Percentiles rank a stretch among this genome's conserved stretches.
phyloP scores from a whole-genome alignment of 164 flowering plant genomes.

The Dillenia turbinata region DNA sequence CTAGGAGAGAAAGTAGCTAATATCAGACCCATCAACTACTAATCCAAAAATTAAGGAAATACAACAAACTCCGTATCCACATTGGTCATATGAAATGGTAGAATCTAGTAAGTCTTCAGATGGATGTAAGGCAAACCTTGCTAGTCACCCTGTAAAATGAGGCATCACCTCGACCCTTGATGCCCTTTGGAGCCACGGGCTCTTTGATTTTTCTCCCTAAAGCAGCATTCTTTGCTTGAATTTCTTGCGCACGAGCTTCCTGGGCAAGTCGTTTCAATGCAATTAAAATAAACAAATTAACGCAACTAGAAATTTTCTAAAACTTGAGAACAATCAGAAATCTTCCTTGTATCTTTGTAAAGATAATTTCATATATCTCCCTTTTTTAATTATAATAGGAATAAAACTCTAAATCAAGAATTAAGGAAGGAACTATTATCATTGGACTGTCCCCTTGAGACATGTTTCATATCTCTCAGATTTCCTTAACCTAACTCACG shows the following conservation, averaged over 20 bases:
- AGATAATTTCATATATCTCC: too few species aligned
- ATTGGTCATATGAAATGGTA: background rate
- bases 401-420: too few species aligned
- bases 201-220: constrained; percentile 87
- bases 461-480: too few species aligned
- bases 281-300: background rate
- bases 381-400: too few species aligned
- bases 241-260: constrained; percentile 86
- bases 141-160: constrained; percentile 92
- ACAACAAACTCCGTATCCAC: background rate
- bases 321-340: too few species aligned
- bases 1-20: too few species aligned
- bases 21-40: too few species aligned
- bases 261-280: constrained; percentile 86
- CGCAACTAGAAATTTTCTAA: background rate
- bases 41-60: constrained; percentile 1
- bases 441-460: too few species aligned
- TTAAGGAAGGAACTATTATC: too few species aligned
- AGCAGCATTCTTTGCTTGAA: constrained; percentile 75
- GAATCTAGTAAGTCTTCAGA: background rate
- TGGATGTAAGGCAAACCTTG: constrained; percentile 52
- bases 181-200: constrained; percentile 44
- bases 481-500: too few species aligned
- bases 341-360: too few species aligned
- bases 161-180: constrained; percentile 87